Evolutionary conservation across 2,329 filamentous ascomycete species (phyloP).

Genomic region (Aschersonia sp.): DNA sequence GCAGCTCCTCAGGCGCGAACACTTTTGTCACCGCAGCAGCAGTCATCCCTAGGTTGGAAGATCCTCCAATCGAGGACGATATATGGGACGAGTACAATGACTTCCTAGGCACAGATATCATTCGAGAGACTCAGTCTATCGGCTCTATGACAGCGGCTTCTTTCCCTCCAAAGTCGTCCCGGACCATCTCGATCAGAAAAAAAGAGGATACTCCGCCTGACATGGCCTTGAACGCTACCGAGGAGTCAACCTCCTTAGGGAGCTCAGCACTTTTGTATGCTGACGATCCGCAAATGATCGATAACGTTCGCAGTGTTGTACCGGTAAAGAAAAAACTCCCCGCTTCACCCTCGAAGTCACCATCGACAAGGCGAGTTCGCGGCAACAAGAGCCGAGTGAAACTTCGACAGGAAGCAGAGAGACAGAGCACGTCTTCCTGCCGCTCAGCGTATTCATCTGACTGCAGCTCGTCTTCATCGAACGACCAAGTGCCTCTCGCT

Average conservation of each 20-base stretch:
- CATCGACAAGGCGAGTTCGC: too few species aligned
- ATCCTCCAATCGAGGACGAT: conserved; percentile 64
- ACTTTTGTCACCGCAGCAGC: conserved; percentile 51
- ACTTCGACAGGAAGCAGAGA: background rate
- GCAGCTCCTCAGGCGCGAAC: conserved; percentile 44
- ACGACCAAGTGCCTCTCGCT: conserved; percentile 47
- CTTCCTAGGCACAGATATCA: conserved; percentile 52
- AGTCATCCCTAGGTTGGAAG: conserved; percentile 45
- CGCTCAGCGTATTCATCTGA: conserved; percentile 24
- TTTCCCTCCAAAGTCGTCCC: background rate
- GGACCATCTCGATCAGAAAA: too few species aligned
- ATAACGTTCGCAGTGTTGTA: too few species aligned
- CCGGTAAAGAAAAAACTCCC: too few species aligned
- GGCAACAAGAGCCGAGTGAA: too few species aligned
- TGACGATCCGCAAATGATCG: too few species aligned
- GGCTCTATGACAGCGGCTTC: conserved; percentile 20
- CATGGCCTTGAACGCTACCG: too few species aligned
- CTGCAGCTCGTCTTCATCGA: conserved; percentile 30
- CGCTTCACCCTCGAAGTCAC: too few species aligned
- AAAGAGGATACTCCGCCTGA: too few species aligned
- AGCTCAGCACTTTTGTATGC: too few species aligned
- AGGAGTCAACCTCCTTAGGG: too few species aligned
- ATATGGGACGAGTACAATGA: conserved; percentile 94
- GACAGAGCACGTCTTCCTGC: conserved; percentile 15
- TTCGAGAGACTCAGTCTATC: conserved; percentile 31